Base-by-base conservation (phyloP, 2,329 filamentous ascomycete species). In the Mycogone perniciosa region DNA sequence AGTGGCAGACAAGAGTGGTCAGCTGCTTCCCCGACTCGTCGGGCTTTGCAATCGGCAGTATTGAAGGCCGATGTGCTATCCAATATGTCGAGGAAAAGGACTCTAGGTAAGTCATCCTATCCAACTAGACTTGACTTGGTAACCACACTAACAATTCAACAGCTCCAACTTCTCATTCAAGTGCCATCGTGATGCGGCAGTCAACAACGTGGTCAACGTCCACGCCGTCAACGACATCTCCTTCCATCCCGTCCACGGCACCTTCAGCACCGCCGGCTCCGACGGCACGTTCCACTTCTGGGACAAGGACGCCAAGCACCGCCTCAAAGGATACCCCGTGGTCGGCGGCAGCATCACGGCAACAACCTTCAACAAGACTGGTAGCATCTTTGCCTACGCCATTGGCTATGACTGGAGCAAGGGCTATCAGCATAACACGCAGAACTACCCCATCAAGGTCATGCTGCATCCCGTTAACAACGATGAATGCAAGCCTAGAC, bases 51-150 rank as follows among this genome's bases (percentile, higher is more conserved):
- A 88, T 99, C 46, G 93, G 93, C 49, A 95, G 89, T 65, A 96
- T 99, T 62, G 93, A 99, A 68, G 93, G 93, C 31, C 86, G 93
- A 50, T 99, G 93, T 67, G 93, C 93, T 2, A 99, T 99, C 57
- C 93, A 99, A 67, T 97, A 99, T 62, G 89, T 96, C 34, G 92
- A 99, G 63, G 93, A 99, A 40, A 96, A 96, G 71, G 90, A 99
- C 66, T 75, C 86, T 3, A 81, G 71, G 85, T 85, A 74, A 63
- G 75, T 51, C 20, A 27, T 8, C 8, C 7, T 3, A 7, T 8
- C 1, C 27, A 20, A 2, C 38, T 26, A 7, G 1, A 30, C 26
- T 47, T 4, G 7, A n/a, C 45, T 31, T 7, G 2, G 11, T 31
- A n/a, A 27, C 3, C 8, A 31, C 26, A 29, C 9, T 10, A 35